Percentiles rank a stretch among this genome's conserved stretches.
phyloP scores from a whole-genome alignment of 106 monocot species.

The Vanilla planifolia region DNA sequence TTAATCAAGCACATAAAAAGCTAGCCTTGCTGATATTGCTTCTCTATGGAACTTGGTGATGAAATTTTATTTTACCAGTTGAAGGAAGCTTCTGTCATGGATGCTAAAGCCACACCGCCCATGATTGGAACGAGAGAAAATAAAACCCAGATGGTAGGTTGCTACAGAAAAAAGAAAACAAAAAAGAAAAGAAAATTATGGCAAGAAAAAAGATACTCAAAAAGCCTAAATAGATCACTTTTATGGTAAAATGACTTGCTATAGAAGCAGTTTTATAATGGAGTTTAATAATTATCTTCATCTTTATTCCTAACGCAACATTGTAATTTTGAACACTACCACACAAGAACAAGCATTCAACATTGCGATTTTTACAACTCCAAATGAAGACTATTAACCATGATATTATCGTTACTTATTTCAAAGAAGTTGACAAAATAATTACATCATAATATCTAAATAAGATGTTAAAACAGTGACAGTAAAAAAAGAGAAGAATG shows the following conservation, averaged over 20 bases:
- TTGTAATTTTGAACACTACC: not conserved
- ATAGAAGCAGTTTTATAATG: too few relatives aligned
- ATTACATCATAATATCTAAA: not conserved
- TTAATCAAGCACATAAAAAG: not conserved
- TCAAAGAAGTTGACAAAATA: not conserved
- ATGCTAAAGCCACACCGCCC: conserved; percentile 74
- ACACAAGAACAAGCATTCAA: conserved; percentile 1
- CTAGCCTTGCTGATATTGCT: not conserved
- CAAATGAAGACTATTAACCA: not conserved
- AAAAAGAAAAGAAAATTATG: too few relatives aligned
- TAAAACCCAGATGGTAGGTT: conserved; percentile 46
- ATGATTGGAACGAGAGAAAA: conserved; percentile 63
- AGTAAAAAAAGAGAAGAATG: not conserved
- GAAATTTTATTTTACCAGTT: conserved; percentile 44
- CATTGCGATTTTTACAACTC: not conserved
- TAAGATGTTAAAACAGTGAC: not conserved
- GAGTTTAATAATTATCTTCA: too few relatives aligned
- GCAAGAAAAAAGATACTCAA: not conserved
- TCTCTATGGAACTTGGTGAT: not conserved
- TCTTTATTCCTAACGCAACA: too few relatives aligned
- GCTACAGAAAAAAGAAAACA: conserved; percentile 15
- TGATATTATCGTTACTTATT: not conserved
- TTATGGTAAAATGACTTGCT: not conserved
- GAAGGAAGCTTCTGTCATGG: conserved; percentile 69
- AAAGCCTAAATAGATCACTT: not conserved